Conservation (phyloP, 805 yeast genomes). For the Myxozyma mucilagina region DNA sequence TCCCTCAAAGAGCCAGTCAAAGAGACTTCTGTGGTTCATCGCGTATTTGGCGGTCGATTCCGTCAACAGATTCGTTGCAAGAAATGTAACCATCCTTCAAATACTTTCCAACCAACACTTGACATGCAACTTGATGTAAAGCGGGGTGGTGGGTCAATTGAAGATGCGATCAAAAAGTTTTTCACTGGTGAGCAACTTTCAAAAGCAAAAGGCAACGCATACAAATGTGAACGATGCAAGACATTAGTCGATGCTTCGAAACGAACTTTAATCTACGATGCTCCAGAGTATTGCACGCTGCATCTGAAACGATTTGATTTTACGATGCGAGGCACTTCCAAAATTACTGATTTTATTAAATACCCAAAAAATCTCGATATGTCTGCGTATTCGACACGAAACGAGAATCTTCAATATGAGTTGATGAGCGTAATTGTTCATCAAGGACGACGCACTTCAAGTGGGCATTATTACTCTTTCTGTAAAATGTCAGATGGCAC, state of each 20-base stretch:
- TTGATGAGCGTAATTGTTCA: slow-evolving; percentile 85
- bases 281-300: slow-evolving; percentile 85
- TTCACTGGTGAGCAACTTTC: slow-evolving; percentile 75
- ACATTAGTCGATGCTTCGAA: slow-evolving; percentile 75
- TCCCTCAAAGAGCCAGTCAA: slow-evolving; percentile 27
- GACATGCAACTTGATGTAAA: slow-evolving; percentile 83
- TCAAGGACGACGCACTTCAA: slow-evolving; percentile 87
- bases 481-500: slow-evolving; percentile 88
- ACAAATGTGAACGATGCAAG: slow-evolving; percentile 84
- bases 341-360: slow-evolving; percentile 81
- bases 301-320: slow-evolving; percentile 91
- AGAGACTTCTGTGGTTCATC: slow-evolving; percentile 72
- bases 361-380: slow-evolving; percentile 79
- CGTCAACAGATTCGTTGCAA: slow-evolving; percentile 83
- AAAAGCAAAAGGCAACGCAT: slow-evolving; percentile 68
- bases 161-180: slow-evolving; percentile 73
- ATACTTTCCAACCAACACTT: slow-evolving; percentile 89
- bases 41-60: slow-evolving; percentile 89
- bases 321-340: slow-evolving; percentile 66
- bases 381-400: slow-evolving; percentile 49
- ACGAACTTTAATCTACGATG: slow-evolving; percentile 66
- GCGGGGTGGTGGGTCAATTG: slow-evolving; percentile 50
- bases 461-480: slow-evolving; percentile 91
- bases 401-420: slow-evolving; percentile 53
- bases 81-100: slow-evolving; percentile 76